A percentile compares a stretch with the other conserved stretches of the same genome.
These are phyloP conservation scores for Cercophora scortea DNA, from an alignment of 495 filamentous ascomycete genomes.

Conservation along the genomic window DNA sequence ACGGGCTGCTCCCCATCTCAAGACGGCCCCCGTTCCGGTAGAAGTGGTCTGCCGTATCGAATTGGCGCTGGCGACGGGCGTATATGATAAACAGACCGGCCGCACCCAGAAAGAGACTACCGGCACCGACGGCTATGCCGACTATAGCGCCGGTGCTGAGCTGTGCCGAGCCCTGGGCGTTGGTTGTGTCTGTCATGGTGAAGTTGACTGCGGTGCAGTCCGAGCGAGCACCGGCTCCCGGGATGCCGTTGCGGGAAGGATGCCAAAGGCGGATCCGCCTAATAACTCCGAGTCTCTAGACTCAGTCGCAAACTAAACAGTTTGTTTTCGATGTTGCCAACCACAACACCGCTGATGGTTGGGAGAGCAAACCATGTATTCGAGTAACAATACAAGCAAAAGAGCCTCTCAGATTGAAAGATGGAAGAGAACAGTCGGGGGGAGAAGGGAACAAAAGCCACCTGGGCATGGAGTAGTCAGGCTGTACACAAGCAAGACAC, in stretches of 20 bases:
- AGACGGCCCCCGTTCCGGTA: slow-evolving; percentile 3
- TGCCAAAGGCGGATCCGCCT: no score
- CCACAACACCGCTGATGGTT: no score
- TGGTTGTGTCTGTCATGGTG: slow-evolving; percentile 1
- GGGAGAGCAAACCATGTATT: not conserved
- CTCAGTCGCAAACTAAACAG: no score
- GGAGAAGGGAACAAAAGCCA: not conserved
- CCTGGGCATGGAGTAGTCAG: not conserved
- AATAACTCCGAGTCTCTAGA: no score
- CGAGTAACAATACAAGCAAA: not conserved
- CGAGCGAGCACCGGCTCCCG: slow-evolving; percentile 7
- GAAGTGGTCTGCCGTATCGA: slow-evolving; percentile 13
- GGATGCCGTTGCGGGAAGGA: slow-evolving; percentile 18
- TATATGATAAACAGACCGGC: slow-evolving; percentile 33
- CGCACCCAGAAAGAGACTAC: slow-evolving; percentile 29
- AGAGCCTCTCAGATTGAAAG: not conserved
- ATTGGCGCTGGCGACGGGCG: slow-evolving; percentile 29
- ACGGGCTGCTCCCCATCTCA: not conserved
- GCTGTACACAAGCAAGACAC: not conserved
- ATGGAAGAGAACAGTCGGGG: not conserved
- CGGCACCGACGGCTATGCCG: slow-evolving; percentile 34
- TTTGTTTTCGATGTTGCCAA: no score
- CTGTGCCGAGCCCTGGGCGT: not conserved
- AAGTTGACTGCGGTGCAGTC: slow-evolving; percentile 6
- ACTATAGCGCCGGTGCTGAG: slow-evolving; percentile 38